A percentile compares a stretch with the other conserved stretches of the same genome.
Evolutionary conservation across 371 early-diverging fungal genomes (phyloP).

Genomic region (Lichtheimia ornata): DNA sequence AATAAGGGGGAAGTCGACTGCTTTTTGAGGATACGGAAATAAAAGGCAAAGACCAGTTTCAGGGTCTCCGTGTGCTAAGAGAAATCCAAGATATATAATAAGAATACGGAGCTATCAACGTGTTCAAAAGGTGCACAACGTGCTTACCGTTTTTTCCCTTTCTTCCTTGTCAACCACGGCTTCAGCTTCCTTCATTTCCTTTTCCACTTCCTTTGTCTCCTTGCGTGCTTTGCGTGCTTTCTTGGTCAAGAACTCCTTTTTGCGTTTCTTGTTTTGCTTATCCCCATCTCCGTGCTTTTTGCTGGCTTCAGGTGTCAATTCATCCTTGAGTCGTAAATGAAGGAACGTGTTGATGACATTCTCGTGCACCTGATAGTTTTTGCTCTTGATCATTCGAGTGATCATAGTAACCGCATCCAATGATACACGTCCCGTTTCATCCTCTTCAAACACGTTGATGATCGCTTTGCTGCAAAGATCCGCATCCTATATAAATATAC

Average conservation of each 20-base stretch:
- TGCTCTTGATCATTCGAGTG: conserved; percentile 80
- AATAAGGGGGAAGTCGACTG: conserved; percentile 74
- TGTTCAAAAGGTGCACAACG: not conserved
- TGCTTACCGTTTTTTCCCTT: conserved; percentile 62
- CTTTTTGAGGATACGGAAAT: conserved; percentile 92
- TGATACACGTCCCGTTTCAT: conserved; percentile 85
- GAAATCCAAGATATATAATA: not conserved
- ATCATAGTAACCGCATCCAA: conserved; percentile 84
- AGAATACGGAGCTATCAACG: not conserved
- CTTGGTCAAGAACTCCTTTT: conserved; percentile 71
- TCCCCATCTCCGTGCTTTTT: conserved; percentile 37
- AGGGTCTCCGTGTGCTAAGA: conserved; percentile 85
- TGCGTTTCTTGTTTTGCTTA: conserved; percentile 15
- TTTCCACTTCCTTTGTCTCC: conserved; percentile 73
- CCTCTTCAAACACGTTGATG: conserved; percentile 75
- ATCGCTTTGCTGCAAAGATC: conserved; percentile 77
- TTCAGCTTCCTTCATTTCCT: conserved; percentile 84
- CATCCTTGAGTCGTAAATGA: conserved; percentile 78
- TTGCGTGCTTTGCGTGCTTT: conserved; percentile 74
- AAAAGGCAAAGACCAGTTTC: conserved; percentile 88
- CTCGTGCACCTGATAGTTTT: conserved; percentile 73
- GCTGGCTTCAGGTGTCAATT: conserved; percentile 55
- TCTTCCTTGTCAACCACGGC: conserved; percentile 77
- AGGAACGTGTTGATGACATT: conserved; percentile 75
- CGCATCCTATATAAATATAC: conserved; percentile 45